Percentiles rank a stretch among this genome's conserved stretches.
phyloP scores from a whole-genome alignment of 768 basidiomycete species.

The Tulasnella sp. region DNA sequence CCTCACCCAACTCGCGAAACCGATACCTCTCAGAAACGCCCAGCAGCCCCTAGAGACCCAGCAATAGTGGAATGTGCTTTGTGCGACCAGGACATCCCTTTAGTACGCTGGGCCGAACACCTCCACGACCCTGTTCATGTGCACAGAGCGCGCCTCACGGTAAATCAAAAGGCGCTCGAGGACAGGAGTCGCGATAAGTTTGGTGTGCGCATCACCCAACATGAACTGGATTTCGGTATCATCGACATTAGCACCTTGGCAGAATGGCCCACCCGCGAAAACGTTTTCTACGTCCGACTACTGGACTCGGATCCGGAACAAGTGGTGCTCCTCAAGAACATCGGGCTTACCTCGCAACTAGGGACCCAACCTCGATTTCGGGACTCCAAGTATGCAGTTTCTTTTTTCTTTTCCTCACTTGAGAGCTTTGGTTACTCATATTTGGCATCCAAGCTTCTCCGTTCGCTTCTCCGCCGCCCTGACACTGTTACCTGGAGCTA shows the following conservation, averaged over 20 bases:
- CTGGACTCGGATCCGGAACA: neutral
- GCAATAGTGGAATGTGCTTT: neutral
- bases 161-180: neutral
- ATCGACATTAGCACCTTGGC: constrained; percentile 6
- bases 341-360: neutral
- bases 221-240: constrained; percentile 19
- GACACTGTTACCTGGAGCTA: neutral
- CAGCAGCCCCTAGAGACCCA: neutral
- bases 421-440: neutral
- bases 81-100: neutral
- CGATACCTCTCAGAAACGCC: neutral
- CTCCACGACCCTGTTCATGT: neutral
- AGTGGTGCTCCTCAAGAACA: neutral
- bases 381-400: neutral
- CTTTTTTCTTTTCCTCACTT: too few relatives aligned
- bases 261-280: neutral
- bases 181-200: constrained; percentile 24
- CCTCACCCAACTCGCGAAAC: neutral
- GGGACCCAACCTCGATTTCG: constrained; percentile 9
- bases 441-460: neutral
- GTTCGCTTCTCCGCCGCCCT: neutral
- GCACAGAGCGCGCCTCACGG: neutral
- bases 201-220: constrained; percentile 10
- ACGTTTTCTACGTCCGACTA: neutral
- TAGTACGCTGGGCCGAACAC: neutral